Evolutionary conservation across 139 green algal species (phyloP).

Genomic region (Chlorella sorokiniana): DNA sequence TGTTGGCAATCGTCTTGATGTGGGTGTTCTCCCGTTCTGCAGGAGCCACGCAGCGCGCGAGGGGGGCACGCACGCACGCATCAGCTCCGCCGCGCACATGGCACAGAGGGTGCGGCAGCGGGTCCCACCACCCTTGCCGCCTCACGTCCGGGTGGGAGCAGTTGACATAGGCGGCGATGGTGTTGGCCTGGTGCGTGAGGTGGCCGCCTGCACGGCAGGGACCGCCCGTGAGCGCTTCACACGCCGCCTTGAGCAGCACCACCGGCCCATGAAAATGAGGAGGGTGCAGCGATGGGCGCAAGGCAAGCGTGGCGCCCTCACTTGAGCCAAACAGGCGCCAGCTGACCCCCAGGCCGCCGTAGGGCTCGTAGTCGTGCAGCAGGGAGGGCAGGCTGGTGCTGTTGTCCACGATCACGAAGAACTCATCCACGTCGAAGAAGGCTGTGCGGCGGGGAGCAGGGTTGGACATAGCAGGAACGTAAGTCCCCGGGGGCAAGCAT

Average conservation of each 20-base stretch:
- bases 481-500: background rate
- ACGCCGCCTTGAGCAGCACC: too few species aligned
- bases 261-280: too few species aligned
- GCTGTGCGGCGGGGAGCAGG: background rate
- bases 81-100: too few species aligned
- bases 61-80: too few species aligned
- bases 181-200: too few species aligned
- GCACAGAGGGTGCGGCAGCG: too few species aligned
- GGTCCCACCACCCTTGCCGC: too few species aligned
- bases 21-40: slow-evolving; percentile 25
- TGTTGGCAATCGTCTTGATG: slow-evolving; percentile 42
- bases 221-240: too few species aligned
- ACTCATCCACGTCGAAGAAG: slow-evolving; percentile 48
- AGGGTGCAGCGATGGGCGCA: too few species aligned
- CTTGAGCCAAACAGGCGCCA: slow-evolving; percentile 47
- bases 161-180: too few species aligned
- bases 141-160: too few species aligned
- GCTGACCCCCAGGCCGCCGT: slow-evolving; percentile 35
- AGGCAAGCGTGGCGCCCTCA: background rate
- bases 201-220: too few species aligned
- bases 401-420: slow-evolving; percentile 13
- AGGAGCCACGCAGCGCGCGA: background rate
- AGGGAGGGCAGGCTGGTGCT: slow-evolving; percentile 14
- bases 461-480: background rate
- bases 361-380: slow-evolving; percentile 28